phyloP scores from a whole-genome alignment of 202 grass and related monocot species.

The Tripidium arundinaceum region DNA sequence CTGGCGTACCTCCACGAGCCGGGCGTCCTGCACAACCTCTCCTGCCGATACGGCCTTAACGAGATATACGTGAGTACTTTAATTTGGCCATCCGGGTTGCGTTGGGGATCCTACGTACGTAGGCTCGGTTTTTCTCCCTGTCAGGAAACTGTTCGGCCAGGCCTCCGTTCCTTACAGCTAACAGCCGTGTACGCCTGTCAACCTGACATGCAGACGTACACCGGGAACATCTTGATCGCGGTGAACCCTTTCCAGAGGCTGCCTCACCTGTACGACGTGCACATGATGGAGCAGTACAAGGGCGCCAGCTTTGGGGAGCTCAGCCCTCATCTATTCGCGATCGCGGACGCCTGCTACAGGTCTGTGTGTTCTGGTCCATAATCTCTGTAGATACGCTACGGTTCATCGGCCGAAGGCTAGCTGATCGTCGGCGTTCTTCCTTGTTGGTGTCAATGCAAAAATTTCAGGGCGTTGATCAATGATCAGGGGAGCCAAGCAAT shows the following conservation, averaged over 20 bases:
- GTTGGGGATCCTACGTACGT: background rate
- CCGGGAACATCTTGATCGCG: slow-evolving; percentile 94
- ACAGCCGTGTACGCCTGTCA: background rate
- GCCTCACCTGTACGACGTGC: slow-evolving; percentile 76
- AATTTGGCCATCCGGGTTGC: background rate
- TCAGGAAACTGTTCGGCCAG: background rate
- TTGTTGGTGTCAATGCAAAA: background rate
- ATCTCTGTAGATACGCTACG: too few relatives aligned
- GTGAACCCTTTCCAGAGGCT: slow-evolving; percentile 90
- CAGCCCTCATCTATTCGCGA: slow-evolving; percentile 85
- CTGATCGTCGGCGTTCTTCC: background rate
- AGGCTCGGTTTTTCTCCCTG: background rate
- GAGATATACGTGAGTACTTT: slow-evolving; percentile 79
- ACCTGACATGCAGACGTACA: slow-evolving; percentile 88
- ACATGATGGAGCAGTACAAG: slow-evolving; percentile 99
- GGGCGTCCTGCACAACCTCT: slow-evolving; percentile 74
- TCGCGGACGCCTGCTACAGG: slow-evolving; percentile 92
- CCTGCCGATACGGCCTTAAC: slow-evolving; percentile 61
- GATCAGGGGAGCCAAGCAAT: slow-evolving; percentile 91
- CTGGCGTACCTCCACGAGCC: slow-evolving; percentile 96
- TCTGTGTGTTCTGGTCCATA: slow-evolving; percentile 11
- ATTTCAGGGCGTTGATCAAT: slow-evolving; percentile 76
- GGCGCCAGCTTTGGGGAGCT: slow-evolving; percentile 86
- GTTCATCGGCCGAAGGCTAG: too few relatives aligned
- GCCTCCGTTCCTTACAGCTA: background rate